phyloP scores from a whole-genome alignment of 495 filamentous ascomycete species.

The Barbatosphaeria neglecta region DNA sequence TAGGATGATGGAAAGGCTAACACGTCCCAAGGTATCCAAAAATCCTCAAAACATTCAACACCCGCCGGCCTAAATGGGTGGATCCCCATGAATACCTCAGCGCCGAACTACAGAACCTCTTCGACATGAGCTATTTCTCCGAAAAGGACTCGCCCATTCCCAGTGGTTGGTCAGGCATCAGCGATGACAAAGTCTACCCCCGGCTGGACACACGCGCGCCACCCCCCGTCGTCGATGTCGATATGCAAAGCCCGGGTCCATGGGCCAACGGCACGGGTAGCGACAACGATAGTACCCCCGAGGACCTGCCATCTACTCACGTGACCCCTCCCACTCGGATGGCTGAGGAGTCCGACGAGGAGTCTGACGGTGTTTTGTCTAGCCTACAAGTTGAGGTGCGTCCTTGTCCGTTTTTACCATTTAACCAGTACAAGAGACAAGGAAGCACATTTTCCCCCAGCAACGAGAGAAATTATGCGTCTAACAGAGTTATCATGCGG shows the following conservation, averaged over 20 bases:
- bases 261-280: conserved; percentile 20
- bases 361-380: conserved; percentile 24
- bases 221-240: conserved; percentile 19
- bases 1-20: no score
- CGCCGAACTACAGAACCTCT: conserved; percentile 51
- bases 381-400: conserved; percentile 22
- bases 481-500: neutral
- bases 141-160: conserved; percentile 43
- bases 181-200: conserved; percentile 44
- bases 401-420: neutral
- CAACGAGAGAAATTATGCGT: no score
- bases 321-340: conserved; percentile 29
- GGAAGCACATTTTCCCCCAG: no score
- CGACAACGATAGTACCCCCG: conserved; percentile 31
- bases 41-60: conserved; percentile 18
- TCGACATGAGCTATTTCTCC: conserved; percentile 52
- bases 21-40: conserved; percentile 6
- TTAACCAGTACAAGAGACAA: no score
- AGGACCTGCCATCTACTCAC: conserved; percentile 7
- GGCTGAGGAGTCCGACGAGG: conserved; percentile 41
- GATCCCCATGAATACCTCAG: conserved; percentile 35
- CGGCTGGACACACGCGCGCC: conserved; percentile 41
- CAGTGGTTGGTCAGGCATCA: conserved; percentile 48
- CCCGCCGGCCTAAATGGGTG: conserved; percentile 30
- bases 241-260: conserved; percentile 17